Percentiles rank a stretch among this genome's conserved stretches.
Conservation (phyloP, 768 basidiomycete genomes). For the Termitomyces sp. region DNA sequence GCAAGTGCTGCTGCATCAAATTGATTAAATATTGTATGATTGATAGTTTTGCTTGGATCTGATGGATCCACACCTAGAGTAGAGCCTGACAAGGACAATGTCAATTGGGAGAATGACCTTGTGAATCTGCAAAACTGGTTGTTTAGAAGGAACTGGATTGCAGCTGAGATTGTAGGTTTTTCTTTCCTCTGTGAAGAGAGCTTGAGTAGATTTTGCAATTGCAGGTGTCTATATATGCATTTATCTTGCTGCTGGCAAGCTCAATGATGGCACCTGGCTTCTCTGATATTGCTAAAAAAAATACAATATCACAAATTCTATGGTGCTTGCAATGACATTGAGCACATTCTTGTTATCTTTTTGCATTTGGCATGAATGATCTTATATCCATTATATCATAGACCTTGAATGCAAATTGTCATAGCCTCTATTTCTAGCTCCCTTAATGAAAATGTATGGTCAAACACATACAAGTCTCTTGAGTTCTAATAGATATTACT, state of each 20-base stretch:
- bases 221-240: slow-evolving; percentile 60
- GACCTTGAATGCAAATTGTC: neutral
- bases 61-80: no score
- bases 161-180: slow-evolving; percentile 41
- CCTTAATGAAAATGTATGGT: slow-evolving; percentile 68
- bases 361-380: slow-evolving; percentile 48
- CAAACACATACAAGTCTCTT: slow-evolving; percentile 43
- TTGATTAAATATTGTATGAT: neutral
- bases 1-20: neutral
- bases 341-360: slow-evolving; percentile 65
- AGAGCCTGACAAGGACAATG: slow-evolving; percentile 33
- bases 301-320: slow-evolving; percentile 48
- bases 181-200: neutral
- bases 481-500: neutral
- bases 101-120: slow-evolving; percentile 53
- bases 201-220: neutral
- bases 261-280: slow-evolving; percentile 73
- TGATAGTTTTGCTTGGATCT: neutral
- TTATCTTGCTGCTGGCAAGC: slow-evolving; percentile 36
- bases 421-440: slow-evolving; percentile 56
- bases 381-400: neutral
- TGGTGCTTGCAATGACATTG: slow-evolving; percentile 51
- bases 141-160: slow-evolving; percentile 49
- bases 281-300: slow-evolving; percentile 42
- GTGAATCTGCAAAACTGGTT: slow-evolving; percentile 68